Base-by-base conservation (phyloP, 192 early-diverging fungal genomes). In the Backusella mclennaniae region DNA sequence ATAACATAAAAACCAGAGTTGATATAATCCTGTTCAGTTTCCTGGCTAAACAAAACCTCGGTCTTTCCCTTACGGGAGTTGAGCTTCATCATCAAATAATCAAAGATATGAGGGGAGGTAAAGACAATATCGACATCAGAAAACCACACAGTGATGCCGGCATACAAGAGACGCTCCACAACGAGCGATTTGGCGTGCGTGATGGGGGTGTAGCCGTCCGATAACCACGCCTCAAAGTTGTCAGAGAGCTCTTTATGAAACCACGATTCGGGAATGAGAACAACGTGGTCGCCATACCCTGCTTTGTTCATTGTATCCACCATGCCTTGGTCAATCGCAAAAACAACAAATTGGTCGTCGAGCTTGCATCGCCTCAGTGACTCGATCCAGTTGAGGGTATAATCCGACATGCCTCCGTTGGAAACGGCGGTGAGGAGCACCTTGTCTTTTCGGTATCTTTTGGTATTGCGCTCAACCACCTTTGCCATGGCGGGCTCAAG, bases 71-170 rank as follows among this genome's bases (percentile, higher is more conserved):
- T 70, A 1, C 73, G 46, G 36, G 73, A 52, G 53, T 77, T 63
- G 35, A 84, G 63, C 15, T 80, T 80, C 23, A 53, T 56, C 3
- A 72, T 66, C 17, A 80, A 15, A 70, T 80, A 80, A 14, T 78
- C 68, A 70, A 73, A 80, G 26, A 84, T 76, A 9, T 59, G 26
- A 6, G 76, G 59, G 17, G 53, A 74, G 15, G 44, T 73, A 15
- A 84, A 76, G 7, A 84, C 82, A 39, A 84, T 84, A 66, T 84
- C 82, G 14, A 84, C 82, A 72, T 84, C 82, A 6, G 76, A 78
- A 21, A 84, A 84, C 79, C 78, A 80, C 0, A 84, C 82, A 4
- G 82, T 84, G 15, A 78, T 66, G 29, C 29, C 73, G 0, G 74
- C 35, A 44, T 84, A 80, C 36, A 84, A 66, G 6, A 84, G 71